Conservation (phyloP, 139 green algal genomes). For the Dunaliella primolecta region DNA sequence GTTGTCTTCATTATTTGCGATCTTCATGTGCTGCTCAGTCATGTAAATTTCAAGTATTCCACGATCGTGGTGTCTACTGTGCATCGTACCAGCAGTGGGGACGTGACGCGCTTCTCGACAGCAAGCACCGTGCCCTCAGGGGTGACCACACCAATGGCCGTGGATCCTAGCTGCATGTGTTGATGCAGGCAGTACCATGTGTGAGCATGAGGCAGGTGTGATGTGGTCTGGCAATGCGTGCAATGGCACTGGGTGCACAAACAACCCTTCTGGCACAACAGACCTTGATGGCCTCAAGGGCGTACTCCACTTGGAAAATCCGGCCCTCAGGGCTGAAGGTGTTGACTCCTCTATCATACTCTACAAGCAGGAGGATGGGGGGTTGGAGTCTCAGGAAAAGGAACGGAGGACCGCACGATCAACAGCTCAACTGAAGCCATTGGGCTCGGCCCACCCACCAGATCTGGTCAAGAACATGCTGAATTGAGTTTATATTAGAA, state of each 20-base stretch:
- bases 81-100: conserved; percentile 89
- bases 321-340: conserved; percentile 92
- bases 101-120: conserved; percentile 98
- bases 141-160: conserved; percentile 92
- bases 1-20: too few relatives aligned
- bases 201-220: background rate
- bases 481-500: too few relatives aligned
- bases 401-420: too few relatives aligned
- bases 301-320: conserved; percentile 99
- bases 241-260: background rate
- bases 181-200: background rate
- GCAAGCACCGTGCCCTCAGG: conserved; percentile 90
- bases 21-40: too few relatives aligned
- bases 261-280: background rate
- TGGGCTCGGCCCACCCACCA: too few relatives aligned
- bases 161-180: conserved; percentile 86
- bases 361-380: conserved; percentile 19
- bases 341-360: conserved; percentile 98
- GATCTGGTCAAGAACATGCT: background rate
- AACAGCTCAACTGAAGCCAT: too few relatives aligned
- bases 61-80: too few relatives aligned
- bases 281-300: conserved; percentile 98
- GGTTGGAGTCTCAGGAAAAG: too few relatives aligned
- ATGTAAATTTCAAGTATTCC: too few relatives aligned
- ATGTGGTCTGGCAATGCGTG: background rate